Evolutionary conservation across 352 stramenopile genomes (phyloP).

Genomic region (Pythium vanterpoolii): DNA sequence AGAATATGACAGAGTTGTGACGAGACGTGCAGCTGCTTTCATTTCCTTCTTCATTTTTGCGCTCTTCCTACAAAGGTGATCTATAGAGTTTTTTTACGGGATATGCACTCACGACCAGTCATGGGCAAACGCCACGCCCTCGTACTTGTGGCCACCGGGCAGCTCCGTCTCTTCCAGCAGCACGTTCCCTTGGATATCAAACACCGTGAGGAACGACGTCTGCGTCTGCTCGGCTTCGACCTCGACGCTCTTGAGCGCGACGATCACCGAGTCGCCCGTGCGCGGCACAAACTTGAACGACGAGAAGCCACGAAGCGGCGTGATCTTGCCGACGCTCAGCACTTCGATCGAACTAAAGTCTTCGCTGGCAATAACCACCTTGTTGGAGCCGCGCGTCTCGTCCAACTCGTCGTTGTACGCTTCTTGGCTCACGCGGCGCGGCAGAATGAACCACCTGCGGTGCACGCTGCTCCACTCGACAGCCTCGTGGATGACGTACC

Average conservation of each 20-base stretch:
- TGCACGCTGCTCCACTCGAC: conserved; percentile 94
- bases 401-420: conserved; percentile 96
- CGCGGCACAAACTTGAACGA: conserved; percentile 94
- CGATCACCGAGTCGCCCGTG: conserved; percentile 87
- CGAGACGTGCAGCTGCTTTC: background rate
- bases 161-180: conserved; percentile 90
- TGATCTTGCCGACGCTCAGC: conserved; percentile 76
- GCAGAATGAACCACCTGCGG: conserved; percentile 98
- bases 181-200: conserved; percentile 89
- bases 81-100: conserved; percentile 16
- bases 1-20: conserved; percentile 72
- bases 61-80: conserved; percentile 8
- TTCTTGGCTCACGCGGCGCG: conserved; percentile 92
- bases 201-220: conserved; percentile 92
- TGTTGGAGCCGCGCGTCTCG: conserved; percentile 90
- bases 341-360: conserved; percentile 87
- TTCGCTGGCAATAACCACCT: conserved; percentile 87
- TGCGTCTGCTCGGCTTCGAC: conserved; percentile 88
- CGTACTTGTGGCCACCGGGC: conserved; percentile 90
- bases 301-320: conserved; percentile 89
- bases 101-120: conserved; percentile 43
- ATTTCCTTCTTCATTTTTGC: conserved; percentile 6
- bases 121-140: conserved; percentile 90
- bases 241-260: conserved; percentile 93
- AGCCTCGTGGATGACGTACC: conserved; percentile 98